A percentile compares a stretch with the other conserved stretches of the same genome.
Evolutionary conservation across 805 yeast species (phyloP).

Genomic region (Saturnispora diversa): DNA sequence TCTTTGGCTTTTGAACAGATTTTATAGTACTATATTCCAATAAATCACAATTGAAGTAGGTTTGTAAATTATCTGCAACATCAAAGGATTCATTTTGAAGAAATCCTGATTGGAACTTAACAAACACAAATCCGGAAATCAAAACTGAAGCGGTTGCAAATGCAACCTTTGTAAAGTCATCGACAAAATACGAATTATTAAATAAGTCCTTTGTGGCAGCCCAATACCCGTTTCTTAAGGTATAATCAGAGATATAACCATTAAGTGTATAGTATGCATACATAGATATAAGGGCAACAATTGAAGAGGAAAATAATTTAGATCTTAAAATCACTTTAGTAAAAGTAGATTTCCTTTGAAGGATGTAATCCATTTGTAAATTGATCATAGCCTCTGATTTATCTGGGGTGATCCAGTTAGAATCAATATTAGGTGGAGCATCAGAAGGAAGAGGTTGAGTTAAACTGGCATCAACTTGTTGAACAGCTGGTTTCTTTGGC

Average conservation of each 20-base stretch:
- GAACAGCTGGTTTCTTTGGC: constrained; percentile 5
- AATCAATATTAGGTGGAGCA: constrained; percentile 44
- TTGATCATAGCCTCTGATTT: constrained; percentile 52
- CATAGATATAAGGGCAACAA: constrained; percentile 20
- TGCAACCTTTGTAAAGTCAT: constrained; percentile 28
- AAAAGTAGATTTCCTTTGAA: constrained; percentile 39
- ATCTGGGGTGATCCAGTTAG: constrained; percentile 46
- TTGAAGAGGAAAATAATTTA: constrained; percentile 31
- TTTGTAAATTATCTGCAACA: constrained; percentile 30
- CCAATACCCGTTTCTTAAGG: constrained; percentile 15
- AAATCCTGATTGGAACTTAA: constrained; percentile 39
- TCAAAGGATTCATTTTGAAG: constrained; percentile 35
- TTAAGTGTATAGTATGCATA: constrained; percentile 17
- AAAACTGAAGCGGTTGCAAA: constrained; percentile 34
- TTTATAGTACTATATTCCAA: constrained; percentile 30
- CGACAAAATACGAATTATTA: constrained; percentile 19
- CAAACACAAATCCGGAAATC: constrained; percentile 33
- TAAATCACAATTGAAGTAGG: constrained; percentile 46
- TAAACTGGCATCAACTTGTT: constrained; percentile 10
- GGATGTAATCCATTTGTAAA: constrained; percentile 54
- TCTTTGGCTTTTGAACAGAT: constrained; percentile 13
- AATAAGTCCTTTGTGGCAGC: constrained; percentile 16
- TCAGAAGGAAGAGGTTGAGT: constrained; percentile 41
- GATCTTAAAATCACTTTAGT: constrained; percentile 41
- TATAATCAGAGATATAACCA: constrained; percentile 20